These are phyloP conservation scores for Pyrenochaeta sp. DNA, from an alignment of 2,329 filamentous ascomycete genomes.

Conservation along the genomic window DNA sequence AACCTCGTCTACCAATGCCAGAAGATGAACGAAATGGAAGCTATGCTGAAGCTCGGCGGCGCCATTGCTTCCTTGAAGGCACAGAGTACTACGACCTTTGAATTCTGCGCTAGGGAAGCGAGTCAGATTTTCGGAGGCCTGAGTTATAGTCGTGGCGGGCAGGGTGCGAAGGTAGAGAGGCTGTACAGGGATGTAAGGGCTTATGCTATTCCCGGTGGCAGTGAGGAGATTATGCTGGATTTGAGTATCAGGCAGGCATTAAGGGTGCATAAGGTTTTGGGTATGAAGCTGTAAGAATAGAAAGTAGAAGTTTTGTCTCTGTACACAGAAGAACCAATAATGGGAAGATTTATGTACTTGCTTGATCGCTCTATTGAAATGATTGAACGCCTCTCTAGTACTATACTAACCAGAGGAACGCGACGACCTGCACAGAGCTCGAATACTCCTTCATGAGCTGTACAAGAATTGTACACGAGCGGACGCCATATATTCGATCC, in stretches of 20 bases:
- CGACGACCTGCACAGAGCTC: too few relatives aligned
- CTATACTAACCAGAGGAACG: too few relatives aligned
- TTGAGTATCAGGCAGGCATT: conserved; percentile 91
- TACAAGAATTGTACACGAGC: too few relatives aligned
- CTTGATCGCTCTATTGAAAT: too few relatives aligned
- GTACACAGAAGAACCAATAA: too few relatives aligned
- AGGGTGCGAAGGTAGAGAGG: conserved; percentile 94
- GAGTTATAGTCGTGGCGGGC: conserved; percentile 89
- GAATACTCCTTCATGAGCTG: too few relatives aligned
- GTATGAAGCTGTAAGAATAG: conserved; percentile 84
- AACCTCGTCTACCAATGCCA: conserved; percentile 92
- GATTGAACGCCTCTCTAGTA: too few relatives aligned
- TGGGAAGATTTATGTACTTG: too few relatives aligned
- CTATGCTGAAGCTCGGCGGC: conserved; percentile 93
- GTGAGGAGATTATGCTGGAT: conserved; percentile 98
- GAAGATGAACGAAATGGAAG: conserved; percentile 92
- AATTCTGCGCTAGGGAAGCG: conserved; percentile 96
- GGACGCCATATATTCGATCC: too few relatives aligned
- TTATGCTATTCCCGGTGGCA: conserved; percentile 92
- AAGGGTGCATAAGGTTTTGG: conserved; percentile 86
- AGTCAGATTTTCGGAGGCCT: conserved; percentile 97
- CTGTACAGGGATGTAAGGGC: conserved; percentile 94
- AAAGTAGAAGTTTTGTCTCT: too few relatives aligned
- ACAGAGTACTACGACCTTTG: conserved; percentile 91
- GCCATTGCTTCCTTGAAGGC: conserved; percentile 95